phyloP scores from a whole-genome alignment of 2,329 filamentous ascomycete species.

The Penicillium sp. region DNA sequence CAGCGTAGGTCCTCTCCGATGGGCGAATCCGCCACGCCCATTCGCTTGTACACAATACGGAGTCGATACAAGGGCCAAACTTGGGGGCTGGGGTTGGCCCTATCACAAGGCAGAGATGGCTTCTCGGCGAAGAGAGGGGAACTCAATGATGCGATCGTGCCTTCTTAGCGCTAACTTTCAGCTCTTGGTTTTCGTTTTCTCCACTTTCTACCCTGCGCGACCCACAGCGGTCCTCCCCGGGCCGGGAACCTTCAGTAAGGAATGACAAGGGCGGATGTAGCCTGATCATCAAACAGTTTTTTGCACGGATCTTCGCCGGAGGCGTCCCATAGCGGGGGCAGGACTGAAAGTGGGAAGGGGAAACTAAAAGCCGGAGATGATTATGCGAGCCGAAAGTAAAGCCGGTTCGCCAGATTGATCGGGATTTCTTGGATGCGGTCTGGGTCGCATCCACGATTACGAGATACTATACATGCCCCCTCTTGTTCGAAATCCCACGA shows the following conservation, averaged over 20 bases:
- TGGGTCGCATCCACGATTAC: conserved; percentile 12
- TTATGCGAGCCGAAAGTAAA: not conserved
- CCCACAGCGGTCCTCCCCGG: conserved; percentile 28
- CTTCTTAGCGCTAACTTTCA: conserved; percentile 17
- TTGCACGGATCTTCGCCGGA: conserved; percentile 13
- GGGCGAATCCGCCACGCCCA: conserved; percentile 19
- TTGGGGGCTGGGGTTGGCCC: conserved; percentile 9
- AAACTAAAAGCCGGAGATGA: not conserved
- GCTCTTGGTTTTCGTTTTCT: conserved; percentile 17
- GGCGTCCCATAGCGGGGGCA: conserved; percentile 2
- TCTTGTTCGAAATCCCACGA: conserved; percentile 12
- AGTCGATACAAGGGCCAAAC: conserved; percentile 28
- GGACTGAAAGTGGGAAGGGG: not conserved
- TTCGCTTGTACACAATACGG: conserved; percentile 16
- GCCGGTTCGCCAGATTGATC: not conserved
- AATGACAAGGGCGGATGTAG: conserved; percentile 13
- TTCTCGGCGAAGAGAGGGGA: conserved; percentile 14
- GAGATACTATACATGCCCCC: not conserved
- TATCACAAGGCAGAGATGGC: conserved; percentile 20
- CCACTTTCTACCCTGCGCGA: conserved; percentile 15
- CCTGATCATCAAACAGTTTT: conserved; percentile 6
- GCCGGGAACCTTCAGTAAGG: conserved; percentile 28
- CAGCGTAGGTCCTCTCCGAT: conserved; percentile 19
- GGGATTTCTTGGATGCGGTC: conserved; percentile 12
- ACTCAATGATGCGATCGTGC: conserved; percentile 19